Evolutionary conservation across 257 asterid species (phyloP).

Genomic region (Solanum ossicruentum): DNA sequence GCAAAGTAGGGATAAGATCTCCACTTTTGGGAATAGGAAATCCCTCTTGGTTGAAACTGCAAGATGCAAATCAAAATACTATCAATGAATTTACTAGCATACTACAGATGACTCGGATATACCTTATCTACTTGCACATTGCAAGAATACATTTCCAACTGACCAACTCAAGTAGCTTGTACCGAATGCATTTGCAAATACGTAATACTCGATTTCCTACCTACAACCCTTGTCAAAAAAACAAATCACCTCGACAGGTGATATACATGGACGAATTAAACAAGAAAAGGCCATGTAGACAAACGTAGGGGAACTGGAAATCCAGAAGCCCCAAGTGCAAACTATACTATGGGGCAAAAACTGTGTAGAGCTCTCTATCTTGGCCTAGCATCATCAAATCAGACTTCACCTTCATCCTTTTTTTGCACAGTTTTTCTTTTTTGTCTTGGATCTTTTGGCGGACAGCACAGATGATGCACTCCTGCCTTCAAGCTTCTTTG

Average conservation of each 20-base stretch:
- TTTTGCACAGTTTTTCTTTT: constrained; percentile 23
- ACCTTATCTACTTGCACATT: neutral
- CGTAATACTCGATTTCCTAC: neutral
- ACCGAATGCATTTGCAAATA: neutral
- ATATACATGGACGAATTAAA: neutral
- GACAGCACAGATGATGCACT: constrained; percentile 65
- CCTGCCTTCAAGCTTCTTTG: constrained; percentile 80
- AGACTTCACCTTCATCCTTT: neutral
- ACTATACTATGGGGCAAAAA: neutral
- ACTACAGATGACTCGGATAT: neutral
- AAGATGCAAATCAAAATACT: neutral
- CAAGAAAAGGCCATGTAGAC: neutral
- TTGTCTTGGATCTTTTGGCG: constrained; percentile 18
- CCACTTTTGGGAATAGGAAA: neutral
- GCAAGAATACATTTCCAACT: neutral
- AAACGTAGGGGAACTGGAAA: neutral
- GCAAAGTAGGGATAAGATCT: neutral
- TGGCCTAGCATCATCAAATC: neutral
- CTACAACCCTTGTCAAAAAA: neutral
- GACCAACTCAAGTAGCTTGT: neutral
- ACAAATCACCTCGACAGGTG: neutral
- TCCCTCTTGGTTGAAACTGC: neutral
- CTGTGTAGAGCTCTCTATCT: neutral
- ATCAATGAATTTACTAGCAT: neutral
- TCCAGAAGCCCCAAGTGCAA: neutral